Percentiles rank a stretch among this genome's conserved stretches.
phyloP scores from a whole-genome alignment of 345 rosid genomes.

The Garcia nutans region DNA sequence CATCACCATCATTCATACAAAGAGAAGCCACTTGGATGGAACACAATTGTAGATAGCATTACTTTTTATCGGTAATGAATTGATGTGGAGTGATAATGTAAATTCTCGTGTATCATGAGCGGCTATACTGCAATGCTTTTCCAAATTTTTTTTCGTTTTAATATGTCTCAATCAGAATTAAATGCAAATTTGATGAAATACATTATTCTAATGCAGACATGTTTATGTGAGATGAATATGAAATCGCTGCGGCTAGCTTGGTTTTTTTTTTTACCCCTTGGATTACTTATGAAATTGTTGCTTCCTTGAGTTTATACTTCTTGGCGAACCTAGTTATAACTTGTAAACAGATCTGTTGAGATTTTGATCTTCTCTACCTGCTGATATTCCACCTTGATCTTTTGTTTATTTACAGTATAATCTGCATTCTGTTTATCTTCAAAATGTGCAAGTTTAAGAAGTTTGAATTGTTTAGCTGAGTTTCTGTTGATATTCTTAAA shows the following conservation, averaged over 20 bases:
- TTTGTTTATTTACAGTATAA: neutral
- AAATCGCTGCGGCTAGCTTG: neutral
- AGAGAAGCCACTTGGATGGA: constrained; percentile 44
- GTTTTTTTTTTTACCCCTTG: neutral
- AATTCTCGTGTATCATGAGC: constrained; percentile 17
- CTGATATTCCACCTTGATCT: neutral
- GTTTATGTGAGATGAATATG: neutral
- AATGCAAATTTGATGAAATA: neutral
- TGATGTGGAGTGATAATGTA: constrained; percentile 8
- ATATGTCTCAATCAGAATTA: neutral
- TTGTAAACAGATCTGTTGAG: neutral
- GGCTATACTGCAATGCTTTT: neutral
- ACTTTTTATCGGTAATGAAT: neutral
- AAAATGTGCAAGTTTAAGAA: neutral
- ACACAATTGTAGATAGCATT: constrained; percentile 13
- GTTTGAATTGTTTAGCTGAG: too few species aligned
- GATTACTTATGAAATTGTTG: neutral
- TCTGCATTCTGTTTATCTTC: neutral
- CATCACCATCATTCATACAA: constrained; percentile 51
- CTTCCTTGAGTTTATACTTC: neutral
- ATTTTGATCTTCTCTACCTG: neutral
- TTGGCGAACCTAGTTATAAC: neutral
- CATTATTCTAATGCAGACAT: neutral
- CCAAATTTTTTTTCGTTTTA: neutral
- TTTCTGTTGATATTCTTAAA: too few species aligned